A percentile compares a stretch with the other conserved stretches of the same genome.
These are phyloP conservation scores for Globisporangium cystogenes DNA, from an alignment of 352 stramenopile genomes.

Conservation along the genomic window DNA sequence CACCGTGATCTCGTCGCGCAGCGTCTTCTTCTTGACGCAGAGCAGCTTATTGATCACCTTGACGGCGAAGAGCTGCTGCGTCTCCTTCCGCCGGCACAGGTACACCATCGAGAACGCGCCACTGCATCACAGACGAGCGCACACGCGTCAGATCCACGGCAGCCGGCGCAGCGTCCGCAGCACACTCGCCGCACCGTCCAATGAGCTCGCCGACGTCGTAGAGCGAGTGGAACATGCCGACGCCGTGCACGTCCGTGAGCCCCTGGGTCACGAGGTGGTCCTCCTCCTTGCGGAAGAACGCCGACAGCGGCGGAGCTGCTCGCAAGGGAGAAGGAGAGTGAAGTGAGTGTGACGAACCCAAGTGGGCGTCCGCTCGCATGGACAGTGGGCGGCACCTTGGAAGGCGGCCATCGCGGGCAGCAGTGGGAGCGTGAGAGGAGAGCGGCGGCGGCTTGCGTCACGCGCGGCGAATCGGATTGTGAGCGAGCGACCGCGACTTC, in stretches of 20 bases:
- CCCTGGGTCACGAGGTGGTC: constrained; percentile 79
- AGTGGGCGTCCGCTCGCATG: neutral
- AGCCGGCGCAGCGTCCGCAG: too few species aligned
- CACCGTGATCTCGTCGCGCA: constrained; percentile 85
- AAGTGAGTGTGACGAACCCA: too few species aligned
- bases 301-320: constrained; percentile 72
- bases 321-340: neutral
- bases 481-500: constrained; percentile 5
- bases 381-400: constrained; percentile 14
- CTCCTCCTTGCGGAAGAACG: constrained; percentile 87
- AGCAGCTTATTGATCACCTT: constrained; percentile 88
- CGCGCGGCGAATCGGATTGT: constrained; percentile 3
- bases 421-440: too few species aligned
- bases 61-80: constrained; percentile 76
- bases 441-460: too few species aligned
- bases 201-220: constrained; percentile 87
- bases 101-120: constrained; percentile 85
- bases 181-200: too few species aligned
- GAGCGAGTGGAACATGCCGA: constrained; percentile 86
- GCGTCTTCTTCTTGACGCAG: constrained; percentile 82
- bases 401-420: constrained; percentile 49
- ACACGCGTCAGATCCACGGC: constrained; percentile 2
- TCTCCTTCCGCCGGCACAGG: constrained; percentile 74
- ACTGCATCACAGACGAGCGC: too few species aligned
- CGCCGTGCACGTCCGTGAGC: constrained; percentile 71